Base-by-base conservation (phyloP, 495 filamentous ascomycete species). In the Tuber indicum region DNA sequence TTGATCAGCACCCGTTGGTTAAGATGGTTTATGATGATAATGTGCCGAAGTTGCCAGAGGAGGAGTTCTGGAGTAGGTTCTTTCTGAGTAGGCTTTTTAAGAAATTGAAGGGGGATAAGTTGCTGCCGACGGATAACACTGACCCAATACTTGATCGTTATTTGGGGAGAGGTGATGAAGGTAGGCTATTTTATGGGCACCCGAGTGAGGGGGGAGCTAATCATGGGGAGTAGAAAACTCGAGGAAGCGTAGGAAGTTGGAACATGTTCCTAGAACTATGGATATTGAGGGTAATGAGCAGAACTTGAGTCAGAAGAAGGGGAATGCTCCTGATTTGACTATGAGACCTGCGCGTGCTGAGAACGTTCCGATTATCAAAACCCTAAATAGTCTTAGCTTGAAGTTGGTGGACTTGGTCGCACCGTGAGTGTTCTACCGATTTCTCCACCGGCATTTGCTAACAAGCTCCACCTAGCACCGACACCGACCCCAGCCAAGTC, bases 201-300 rank as follows among this genome's bases (percentile, higher is more conserved):
- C 70, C 8, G 52, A 58, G 70, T 52, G 47, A 46, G 46, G 70
- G 49, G 47, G 66, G 1, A 1, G 62, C 58, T 66, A 66, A 66
- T 36, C 17, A 66, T 66, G 14, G 26, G 14, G 23, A 0, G 58
- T 41, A 72, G 82, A 81, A 32, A 82, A 83, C 70, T 77, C 82
- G 23, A 72, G 82, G 5, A 83, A 83, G 42, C 72, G 77, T 19
- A 72, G 82, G 42, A 77, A 76, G 41, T 75, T 83, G 23, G 82
- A 83, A 47, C 87, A 92, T 76, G 88, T 99, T 26, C 96, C 96
- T 1, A 90, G 94, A 82, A 93, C 94, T 76, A 93, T 98, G 74
- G 92, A 99, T 85, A 82, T 99, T 47, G 93, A 94, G 82, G 96
- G 91, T 45, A 99, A 99, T 82, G 96, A 98, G 85, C 92, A 92